Evolutionary conservation across 257 asterid species (phyloP).

Genomic region (Solanum appendiculatum): DNA sequence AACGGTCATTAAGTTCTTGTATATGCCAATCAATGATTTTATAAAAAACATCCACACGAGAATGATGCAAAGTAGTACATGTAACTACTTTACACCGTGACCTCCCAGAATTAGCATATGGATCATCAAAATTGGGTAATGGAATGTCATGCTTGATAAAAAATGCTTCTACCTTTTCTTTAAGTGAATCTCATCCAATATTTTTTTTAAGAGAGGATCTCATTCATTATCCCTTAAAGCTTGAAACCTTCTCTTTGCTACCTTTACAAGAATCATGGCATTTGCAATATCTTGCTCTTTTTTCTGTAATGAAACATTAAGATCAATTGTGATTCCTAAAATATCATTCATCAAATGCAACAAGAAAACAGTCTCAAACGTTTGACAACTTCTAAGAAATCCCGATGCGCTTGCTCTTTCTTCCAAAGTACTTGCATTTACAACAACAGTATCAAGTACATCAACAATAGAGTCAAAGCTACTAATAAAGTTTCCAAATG

Average conservation of each 20-base stretch:
- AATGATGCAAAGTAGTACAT: background rate
- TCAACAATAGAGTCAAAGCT: background rate
- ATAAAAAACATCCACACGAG: too few relatives aligned
- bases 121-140: background rate
- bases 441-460: background rate
- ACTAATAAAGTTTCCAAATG: background rate
- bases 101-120: background rate
- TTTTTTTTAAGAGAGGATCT: background rate
- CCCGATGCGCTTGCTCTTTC: background rate
- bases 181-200: background rate
- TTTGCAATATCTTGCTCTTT: background rate
- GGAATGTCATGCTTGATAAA: background rate
- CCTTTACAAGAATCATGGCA: background rate
- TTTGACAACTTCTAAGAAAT: background rate
- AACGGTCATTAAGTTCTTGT: background rate
- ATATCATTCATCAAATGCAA: background rate
- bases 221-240: background rate
- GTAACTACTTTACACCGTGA: background rate
- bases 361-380: background rate
- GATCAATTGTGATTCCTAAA: background rate
- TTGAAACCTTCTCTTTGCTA: background rate
- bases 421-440: background rate
- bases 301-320: background rate
- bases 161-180: background rate
- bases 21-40: background rate